These are phyloP conservation scores for Forsythia viridissima DNA, from an alignment of 257 asterid genomes.

Conservation along the genomic window DNA sequence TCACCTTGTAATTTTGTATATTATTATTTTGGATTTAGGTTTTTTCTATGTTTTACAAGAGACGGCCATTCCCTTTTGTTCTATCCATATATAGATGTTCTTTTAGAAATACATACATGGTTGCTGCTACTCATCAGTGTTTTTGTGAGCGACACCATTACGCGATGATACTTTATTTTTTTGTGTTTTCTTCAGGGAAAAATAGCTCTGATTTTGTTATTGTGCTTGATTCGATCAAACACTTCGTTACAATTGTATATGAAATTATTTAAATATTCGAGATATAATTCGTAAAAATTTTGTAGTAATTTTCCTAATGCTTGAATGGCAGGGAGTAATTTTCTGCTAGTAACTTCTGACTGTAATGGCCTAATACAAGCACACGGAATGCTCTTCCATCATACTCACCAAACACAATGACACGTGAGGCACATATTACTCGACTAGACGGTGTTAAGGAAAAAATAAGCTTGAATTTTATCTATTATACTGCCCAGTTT, in stretches of 20 bases:
- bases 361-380: background rate
- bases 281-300: background rate
- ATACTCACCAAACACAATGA: background rate
- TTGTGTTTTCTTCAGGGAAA: no score
- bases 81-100: background rate
- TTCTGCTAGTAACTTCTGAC: background rate
- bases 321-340: background rate
- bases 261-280: background rate
- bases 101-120: no score
- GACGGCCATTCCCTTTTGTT: background rate
- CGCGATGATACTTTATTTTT: no score
- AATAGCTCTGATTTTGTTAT: no score
- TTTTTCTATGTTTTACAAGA: background rate
- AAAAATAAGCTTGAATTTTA: background rate
- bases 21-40: background rate
- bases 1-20: constrained; percentile 27
- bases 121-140: background rate
- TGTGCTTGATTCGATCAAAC: background rate
- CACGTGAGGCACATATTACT: background rate
- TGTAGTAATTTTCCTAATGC: background rate
- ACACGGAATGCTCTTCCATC: background rate
- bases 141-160: background rate
- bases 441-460: no score
- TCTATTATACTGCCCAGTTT: background rate
- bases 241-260: background rate